A percentile compares a stretch with the other conserved stretches of the same genome.
phyloP scores from a whole-genome alignment of 2,329 filamentous ascomycete genomes.

The Talaromyces pinophilus region DNA sequence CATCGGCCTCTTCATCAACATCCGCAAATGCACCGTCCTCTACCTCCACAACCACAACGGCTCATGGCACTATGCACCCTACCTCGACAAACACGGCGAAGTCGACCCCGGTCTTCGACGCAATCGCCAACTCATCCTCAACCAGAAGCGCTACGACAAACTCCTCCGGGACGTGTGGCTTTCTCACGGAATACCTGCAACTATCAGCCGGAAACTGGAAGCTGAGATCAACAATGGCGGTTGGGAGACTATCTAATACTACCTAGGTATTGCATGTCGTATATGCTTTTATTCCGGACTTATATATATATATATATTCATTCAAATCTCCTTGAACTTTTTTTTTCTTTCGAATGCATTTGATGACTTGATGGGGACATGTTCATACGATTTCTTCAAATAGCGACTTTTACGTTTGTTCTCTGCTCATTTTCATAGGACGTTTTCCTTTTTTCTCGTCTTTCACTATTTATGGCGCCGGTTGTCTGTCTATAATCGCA shows the following conservation, averaged over 20 bases:
- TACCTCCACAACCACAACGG: slow-evolving; percentile 82
- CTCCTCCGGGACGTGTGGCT: slow-evolving; percentile 85
- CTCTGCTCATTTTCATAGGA: background rate
- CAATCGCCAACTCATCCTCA: slow-evolving; percentile 85
- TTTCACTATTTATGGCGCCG: background rate
- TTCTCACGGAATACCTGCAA: slow-evolving; percentile 79
- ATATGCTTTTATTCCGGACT: background rate
- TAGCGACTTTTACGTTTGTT: slow-evolving; percentile 7
- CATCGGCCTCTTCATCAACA: slow-evolving; percentile 92
- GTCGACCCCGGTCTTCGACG: slow-evolving; percentile 87
- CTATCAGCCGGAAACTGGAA: slow-evolving; percentile 87
- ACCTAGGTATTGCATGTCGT: background rate
- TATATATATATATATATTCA: slow-evolving; percentile 10
- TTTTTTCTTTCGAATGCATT: background rate
- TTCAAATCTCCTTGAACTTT: background rate
- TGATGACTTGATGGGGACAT: slow-evolving; percentile 14
- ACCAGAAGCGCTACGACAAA: slow-evolving; percentile 90
- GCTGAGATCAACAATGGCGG: slow-evolving; percentile 96
- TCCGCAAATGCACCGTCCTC: slow-evolving; percentile 90
- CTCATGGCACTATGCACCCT: slow-evolving; percentile 83
- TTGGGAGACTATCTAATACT: slow-evolving; percentile 71
- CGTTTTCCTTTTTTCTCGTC: background rate
- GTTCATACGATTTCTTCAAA: slow-evolving; percentile 3
- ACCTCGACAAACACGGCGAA: slow-evolving; percentile 94
- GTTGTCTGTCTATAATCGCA: background rate